Evolutionary conservation across 306 rosid genomes (phyloP), one percentile per base, ranked within the genome.

Genomic region (Pterocarpus santalinus): DNA sequence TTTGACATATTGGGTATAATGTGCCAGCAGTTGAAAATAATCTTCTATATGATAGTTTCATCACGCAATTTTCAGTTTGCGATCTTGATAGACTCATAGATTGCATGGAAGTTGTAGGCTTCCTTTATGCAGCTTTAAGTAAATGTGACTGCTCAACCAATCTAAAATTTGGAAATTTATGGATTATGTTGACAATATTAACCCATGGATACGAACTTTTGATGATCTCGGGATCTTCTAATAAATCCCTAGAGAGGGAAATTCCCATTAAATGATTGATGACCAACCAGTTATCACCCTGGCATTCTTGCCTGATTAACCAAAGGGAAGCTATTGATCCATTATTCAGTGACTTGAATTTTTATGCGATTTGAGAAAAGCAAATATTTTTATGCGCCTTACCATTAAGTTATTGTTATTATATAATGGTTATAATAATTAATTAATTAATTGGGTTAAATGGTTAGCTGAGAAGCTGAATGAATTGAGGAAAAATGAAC

Each of bases 91-190:
- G 30, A 55, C 9, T 55, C 61, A 22, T 43, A 38, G 55, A 58
- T 57, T 58, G 41, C 78, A 58, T 73, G 10, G 56, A 11, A 8
- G 22, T 28, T 39, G 32, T 41, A 1, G 34, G 47, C n/a, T n/a
- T 72, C 7, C 75, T 49, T 32, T 51, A 13, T 49, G 35, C 17
- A 16, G 7, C 49, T 41, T 34, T 12, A 69, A 17, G 72, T 51
- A 71, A 72, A 72, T 13, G 51, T 72, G 65, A 72, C 65, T 35
- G 65, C 17, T 35, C 63, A 72, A 34, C 51, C 9, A 32, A 5
- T 30, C 53, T 49, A 30, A 49, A 49, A 70, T 47, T 47, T 13
- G 43, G 52, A 71, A 51, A 32, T 71, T 15, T 51, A 52, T 51
- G 76, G 64, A 72, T 52, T 52, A 8, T 4, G 10, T 28, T 34